phyloP scores from a whole-genome alignment of 169 alveolate genomes.

The Plasmodium chabaudi region DNA sequence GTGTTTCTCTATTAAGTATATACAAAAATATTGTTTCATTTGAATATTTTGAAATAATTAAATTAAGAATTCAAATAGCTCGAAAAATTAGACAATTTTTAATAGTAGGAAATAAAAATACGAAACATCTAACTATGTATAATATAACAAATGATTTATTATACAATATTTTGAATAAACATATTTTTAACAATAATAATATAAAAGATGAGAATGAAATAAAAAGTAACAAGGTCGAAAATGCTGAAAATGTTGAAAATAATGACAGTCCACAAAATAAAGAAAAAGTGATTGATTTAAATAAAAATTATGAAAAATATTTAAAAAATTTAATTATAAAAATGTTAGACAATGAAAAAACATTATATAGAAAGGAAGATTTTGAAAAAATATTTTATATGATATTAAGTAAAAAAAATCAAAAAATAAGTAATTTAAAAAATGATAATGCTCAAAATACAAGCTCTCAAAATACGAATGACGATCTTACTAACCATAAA shows the following conservation, averaged over 20 bases:
- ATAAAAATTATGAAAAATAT: constrained; percentile 65
- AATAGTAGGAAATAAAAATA: constrained; percentile 36
- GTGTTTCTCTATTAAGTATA: constrained; percentile 38
- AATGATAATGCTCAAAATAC: neutral
- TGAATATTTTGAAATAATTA: constrained; percentile 40
- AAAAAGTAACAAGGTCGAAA: neutral
- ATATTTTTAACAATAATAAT: constrained; percentile 5
- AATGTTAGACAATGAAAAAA: constrained; percentile 64
- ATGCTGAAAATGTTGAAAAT: constrained; percentile 6
- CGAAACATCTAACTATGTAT: constrained; percentile 16
- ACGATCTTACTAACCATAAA: neutral
- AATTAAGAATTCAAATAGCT: constrained; percentile 22
- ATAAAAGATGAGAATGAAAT: neutral
- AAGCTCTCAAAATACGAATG: neutral
- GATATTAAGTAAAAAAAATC: constrained; percentile 34
- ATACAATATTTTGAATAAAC: constrained; percentile 11
- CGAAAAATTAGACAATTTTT: constrained; percentile 18
- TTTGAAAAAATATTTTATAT: constrained; percentile 68
- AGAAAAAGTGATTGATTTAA: neutral
- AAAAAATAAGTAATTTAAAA: neutral
- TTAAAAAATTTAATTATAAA: constrained; percentile 53
- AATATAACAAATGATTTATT: constrained; percentile 50
- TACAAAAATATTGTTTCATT: constrained; percentile 33
- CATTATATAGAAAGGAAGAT: constrained; percentile 53
- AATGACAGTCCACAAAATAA: neutral